Evolutionary conservation across 345 rosid genomes (phyloP).

Genomic region (Toxicodendron radicans): DNA sequence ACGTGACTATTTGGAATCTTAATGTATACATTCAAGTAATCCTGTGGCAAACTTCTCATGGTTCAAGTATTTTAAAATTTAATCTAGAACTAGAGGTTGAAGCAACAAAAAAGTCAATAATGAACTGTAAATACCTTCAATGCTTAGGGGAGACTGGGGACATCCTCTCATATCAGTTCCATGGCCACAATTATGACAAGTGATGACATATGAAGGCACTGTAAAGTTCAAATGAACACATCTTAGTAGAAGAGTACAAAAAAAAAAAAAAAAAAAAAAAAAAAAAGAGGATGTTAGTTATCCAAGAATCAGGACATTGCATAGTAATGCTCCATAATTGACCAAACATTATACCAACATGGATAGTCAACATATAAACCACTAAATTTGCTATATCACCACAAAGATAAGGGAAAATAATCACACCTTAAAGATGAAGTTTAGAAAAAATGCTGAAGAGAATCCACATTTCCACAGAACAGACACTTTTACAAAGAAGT

Average conservation of each 20-base stretch:
- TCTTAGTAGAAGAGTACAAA: conserved; percentile 5
- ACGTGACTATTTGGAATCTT: too few relatives aligned
- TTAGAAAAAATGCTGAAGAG: conserved; percentile 7
- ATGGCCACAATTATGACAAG: conserved; percentile 92
- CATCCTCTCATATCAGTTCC: conserved; percentile 96
- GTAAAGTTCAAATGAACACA: conserved; percentile 24
- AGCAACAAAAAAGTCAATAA: conserved; percentile 6
- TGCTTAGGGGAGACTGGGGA: conserved; percentile 75
- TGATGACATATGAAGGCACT: conserved; percentile 66
- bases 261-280: background rate
- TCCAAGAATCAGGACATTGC: background rate
- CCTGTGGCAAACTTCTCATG: background rate
- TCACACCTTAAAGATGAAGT: background rate
- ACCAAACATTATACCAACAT: background rate
- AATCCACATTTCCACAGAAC: background rate
- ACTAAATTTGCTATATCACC: background rate
- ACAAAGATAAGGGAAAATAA: background rate
- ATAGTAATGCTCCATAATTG: background rate
- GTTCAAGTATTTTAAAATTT: background rate
- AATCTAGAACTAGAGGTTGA: background rate
- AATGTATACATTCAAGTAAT: background rate
- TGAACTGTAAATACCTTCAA: conserved; percentile 52
- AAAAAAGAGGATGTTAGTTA: background rate
- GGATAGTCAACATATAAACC: background rate
- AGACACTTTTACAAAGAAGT: background rate